These are phyloP conservation scores for Microstegium vimineum DNA, from an alignment of 176 grass and related monocot species.

Conservation along the genomic window DNA sequence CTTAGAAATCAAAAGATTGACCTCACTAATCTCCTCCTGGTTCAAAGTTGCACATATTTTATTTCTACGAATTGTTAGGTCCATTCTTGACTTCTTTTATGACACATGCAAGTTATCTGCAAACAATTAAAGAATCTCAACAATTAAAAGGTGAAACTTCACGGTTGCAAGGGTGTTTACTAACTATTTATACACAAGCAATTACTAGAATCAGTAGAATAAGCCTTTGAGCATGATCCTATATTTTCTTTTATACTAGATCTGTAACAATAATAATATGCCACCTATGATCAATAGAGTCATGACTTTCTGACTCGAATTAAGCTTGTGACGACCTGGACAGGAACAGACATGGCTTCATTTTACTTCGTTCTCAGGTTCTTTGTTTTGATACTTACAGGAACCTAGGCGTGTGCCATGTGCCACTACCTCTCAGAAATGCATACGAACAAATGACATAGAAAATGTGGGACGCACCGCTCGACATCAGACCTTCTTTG, in stretches of 20 bases:
- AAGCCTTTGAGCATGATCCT: not conserved
- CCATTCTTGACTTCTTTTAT: not conserved
- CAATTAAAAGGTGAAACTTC: not conserved
- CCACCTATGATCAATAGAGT: not conserved
- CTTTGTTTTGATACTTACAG: slow-evolving; percentile 31
- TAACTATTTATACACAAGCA: not conserved
- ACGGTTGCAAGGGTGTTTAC: not conserved
- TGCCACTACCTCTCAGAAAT: slow-evolving; percentile 91
- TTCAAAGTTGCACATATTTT: not conserved
- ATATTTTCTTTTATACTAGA: not conserved
- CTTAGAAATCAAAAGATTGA: not conserved
- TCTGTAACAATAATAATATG: not conserved
- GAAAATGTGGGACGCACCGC: slow-evolving; percentile 85
- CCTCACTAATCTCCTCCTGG: not conserved
- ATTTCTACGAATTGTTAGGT: not conserved
- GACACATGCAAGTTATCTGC: not conserved
- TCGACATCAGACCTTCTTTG: slow-evolving; percentile 98
- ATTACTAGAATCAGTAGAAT: not conserved
- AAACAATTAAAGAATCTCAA: not conserved
- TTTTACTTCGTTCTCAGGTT: slow-evolving; percentile 5
- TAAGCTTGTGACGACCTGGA: not conserved
- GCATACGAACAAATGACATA: slow-evolving; percentile 92
- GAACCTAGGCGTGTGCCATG: slow-evolving; percentile 82
- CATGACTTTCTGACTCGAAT: not conserved
- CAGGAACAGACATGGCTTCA: not conserved